Percentiles rank a stretch among this genome's conserved stretches.
These are phyloP conservation scores for Citrus australasica DNA, from an alignment of 345 rosid genomes.

Conservation along the genomic window DNA sequence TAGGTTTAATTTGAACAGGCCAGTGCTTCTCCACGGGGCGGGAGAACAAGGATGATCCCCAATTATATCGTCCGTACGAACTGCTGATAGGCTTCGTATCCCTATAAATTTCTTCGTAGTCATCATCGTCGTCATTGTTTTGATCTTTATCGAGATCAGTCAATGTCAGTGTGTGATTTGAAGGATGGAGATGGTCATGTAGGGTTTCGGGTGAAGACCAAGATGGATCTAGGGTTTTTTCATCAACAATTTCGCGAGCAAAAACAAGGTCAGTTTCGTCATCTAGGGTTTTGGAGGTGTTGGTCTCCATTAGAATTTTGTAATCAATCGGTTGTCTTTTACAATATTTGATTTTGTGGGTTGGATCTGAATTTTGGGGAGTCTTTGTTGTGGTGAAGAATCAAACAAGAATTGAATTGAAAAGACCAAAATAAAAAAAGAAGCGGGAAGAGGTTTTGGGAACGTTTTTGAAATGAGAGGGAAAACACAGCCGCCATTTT, in stretches of 20 bases:
- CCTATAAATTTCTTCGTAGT: neutral
- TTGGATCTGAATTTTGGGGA: neutral
- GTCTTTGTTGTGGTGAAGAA: no score
- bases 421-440: neutral
- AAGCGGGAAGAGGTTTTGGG: constrained; percentile 14
- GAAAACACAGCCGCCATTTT: constrained; percentile 28
- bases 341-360: neutral
- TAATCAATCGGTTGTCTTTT: neutral
- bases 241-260: neutral
- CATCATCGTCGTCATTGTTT: neutral
- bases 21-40: neutral
- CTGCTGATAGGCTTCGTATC: neutral
- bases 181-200: neutral
- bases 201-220: neutral
- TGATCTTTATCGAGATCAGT: neutral
- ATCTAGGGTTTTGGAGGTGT: neutral
- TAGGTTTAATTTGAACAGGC: neutral
- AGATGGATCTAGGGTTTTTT: neutral
- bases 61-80: neutral
- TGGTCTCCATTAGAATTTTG: neutral
- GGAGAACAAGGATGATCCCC: neutral
- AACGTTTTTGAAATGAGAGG: constrained; percentile 21
- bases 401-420: neutral
- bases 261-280: neutral
- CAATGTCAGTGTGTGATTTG: neutral